A percentile compares a stretch with the other conserved stretches of the same genome.
Evolutionary conservation across 2,329 filamentous ascomycete species (phyloP).

Genomic region (Myriosclerotinia curreyana): DNA sequence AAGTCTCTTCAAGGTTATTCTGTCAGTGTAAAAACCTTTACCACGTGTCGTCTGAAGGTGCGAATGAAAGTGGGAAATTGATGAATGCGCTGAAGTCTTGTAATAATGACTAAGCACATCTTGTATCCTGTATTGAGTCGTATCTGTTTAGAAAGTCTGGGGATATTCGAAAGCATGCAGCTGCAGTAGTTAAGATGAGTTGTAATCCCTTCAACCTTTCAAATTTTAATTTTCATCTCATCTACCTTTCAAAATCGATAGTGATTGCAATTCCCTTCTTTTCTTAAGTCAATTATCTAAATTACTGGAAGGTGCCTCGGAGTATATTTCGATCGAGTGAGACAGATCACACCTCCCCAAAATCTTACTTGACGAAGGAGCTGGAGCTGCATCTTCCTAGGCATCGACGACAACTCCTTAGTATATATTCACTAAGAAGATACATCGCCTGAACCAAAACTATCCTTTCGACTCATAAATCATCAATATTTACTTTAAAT

Average conservation of each 20-base stretch:
- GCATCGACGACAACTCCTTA: background rate
- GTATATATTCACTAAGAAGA: background rate
- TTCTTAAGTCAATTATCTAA: no score
- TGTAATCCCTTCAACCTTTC: background rate
- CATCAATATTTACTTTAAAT: background rate
- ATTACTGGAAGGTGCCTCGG: no score
- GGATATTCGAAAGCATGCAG: background rate
- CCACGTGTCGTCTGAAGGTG: no score
- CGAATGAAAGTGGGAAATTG: no score
- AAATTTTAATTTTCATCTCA: background rate
- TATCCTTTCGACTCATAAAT: background rate
- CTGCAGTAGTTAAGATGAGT: background rate
- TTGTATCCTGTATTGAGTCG: background rate
- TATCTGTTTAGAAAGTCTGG: slow-evolving; percentile 5
- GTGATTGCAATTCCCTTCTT: background rate
- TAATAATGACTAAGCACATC: no score
- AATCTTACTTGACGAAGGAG: background rate
- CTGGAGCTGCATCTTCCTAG: background rate
- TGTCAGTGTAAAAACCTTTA: no score
- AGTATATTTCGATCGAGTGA: background rate
- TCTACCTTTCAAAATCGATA: no score
- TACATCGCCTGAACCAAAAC: background rate
- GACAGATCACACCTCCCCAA: background rate
- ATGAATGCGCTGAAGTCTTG: no score
- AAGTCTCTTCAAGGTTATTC: no score